A percentile compares a stretch with the other conserved stretches of the same genome.
These are phyloP conservation scores for Aphanocladium album DNA, from an alignment of 2,329 filamentous ascomycete genomes.

Conservation along the genomic window DNA sequence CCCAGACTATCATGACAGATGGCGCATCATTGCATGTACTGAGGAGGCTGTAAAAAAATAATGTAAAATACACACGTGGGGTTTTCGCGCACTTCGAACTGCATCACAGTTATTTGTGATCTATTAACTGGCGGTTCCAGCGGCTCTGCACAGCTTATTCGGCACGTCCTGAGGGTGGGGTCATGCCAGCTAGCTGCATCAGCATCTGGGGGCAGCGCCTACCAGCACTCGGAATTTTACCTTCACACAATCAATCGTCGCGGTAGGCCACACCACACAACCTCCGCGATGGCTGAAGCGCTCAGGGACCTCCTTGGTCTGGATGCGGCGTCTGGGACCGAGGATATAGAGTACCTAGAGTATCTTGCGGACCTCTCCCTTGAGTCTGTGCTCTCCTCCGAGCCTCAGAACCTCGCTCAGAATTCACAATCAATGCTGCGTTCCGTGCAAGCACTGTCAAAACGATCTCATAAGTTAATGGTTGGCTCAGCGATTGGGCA, in stretches of 20 bases:
- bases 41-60: too few species aligned
- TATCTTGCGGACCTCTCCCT: constrained; percentile 73
- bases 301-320: constrained; percentile 31
- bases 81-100: neutral
- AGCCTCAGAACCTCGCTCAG: constrained; percentile 76
- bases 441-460: constrained; percentile 81
- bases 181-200: neutral
- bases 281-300: constrained; percentile 30
- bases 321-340: constrained; percentile 38
- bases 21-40: too few species aligned
- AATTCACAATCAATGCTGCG: constrained; percentile 74
- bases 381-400: constrained; percentile 64
- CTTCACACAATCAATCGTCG: neutral
- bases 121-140: neutral
- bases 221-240: neutral
- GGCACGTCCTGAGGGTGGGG: neutral
- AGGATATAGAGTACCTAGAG: constrained; percentile 66
- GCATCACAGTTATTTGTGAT: too few species aligned
- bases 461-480: constrained; percentile 80
- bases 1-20: neutral
- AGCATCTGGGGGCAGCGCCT: neutral
- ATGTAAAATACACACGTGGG: neutral
- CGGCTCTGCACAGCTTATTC: neutral
- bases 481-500: constrained; percentile 77
- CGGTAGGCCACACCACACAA: neutral